Base-by-base conservation (phyloP, 2,329 filamentous ascomycete species). In the Cercospora zeae-maydis region DNA sequence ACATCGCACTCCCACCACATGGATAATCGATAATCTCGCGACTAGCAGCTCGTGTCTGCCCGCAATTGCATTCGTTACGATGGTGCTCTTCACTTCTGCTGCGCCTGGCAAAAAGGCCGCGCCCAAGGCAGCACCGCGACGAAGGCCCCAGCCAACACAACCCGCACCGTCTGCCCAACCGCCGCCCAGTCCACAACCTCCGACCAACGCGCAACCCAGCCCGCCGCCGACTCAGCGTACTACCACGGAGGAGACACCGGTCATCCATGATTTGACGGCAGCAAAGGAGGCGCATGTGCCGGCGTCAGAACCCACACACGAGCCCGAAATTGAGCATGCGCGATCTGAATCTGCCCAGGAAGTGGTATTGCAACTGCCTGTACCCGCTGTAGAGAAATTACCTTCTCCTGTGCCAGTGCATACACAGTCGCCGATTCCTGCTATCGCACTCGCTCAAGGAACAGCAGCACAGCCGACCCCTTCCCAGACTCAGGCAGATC, bases 31-130 rank as follows among this genome's bases (percentile, higher is more conserved):
- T 58, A 58, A 49, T 39, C 19, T 30, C 47, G 24, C 47, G 6
- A 24, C 34, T 34, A 49, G 61, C 64, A 66, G 64, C 58, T 51
- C 49, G 39, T 63, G 60, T 55, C 59, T 66, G 61, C 60, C 47
- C 27, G 36, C 47, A 24, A 30, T 52, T 24, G 21, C 39, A 14
- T 47, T 39, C 56, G 14, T 49, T 37, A 37, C 59, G 76, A 79
- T 81, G 51, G 66, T 70, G 19, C 78, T 84, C 49, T 83, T 82
- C 64, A 83, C 81, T 69, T 84, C 83, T 59, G 81, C 79, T 45
- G 82, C 84, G 66, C 76, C 78, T 16, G 78, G 77, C 71, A 81
- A 79, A 69, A 80, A 79, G 69, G 78, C 81, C 63, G 79, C 78
- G 4, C 81, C 81, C 39, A 82, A 82, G 67, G 78, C 75, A 53